These are phyloP conservation scores for Aspergillus floridensis DNA, from an alignment of 2,329 filamentous ascomycete genomes.

Conservation along the genomic window DNA sequence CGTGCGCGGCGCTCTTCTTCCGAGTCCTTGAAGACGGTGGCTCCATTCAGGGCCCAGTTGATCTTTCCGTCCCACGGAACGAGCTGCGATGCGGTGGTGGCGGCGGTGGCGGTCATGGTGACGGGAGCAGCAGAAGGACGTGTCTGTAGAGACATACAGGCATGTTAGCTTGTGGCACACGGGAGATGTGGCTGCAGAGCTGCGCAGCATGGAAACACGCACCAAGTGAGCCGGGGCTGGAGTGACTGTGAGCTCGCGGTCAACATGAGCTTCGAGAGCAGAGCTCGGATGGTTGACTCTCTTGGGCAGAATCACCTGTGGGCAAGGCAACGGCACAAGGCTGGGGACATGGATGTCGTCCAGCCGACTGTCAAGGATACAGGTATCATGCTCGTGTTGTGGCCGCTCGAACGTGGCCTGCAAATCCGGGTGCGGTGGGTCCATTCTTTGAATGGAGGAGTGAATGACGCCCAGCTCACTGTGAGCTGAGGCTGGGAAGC, in stretches of 20 bases:
- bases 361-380: constrained; percentile 17
- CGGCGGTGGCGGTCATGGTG: background rate
- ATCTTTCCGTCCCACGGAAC: constrained; percentile 24
- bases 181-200: background rate
- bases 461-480: background rate
- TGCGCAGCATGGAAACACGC: constrained; percentile 1
- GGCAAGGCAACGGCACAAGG: constrained; percentile 10
- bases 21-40: constrained; percentile 22
- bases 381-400: background rate
- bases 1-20: constrained; percentile 22
- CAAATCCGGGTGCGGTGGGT: background rate
- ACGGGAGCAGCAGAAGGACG: background rate
- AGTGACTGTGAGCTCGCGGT: background rate
- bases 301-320: background rate
- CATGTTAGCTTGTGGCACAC: background rate
- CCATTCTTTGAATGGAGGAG: background rate
- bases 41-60: constrained; percentile 20
- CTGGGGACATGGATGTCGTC: constrained; percentile 19
- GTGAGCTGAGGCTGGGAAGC: background rate
- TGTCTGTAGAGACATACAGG: background rate
- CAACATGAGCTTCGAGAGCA: background rate
- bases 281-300: background rate
- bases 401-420: background rate
- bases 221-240: background rate
- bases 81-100: background rate